phyloP scores from a whole-genome alignment of 805 yeast species.

The Lipomyces sp. region DNA sequence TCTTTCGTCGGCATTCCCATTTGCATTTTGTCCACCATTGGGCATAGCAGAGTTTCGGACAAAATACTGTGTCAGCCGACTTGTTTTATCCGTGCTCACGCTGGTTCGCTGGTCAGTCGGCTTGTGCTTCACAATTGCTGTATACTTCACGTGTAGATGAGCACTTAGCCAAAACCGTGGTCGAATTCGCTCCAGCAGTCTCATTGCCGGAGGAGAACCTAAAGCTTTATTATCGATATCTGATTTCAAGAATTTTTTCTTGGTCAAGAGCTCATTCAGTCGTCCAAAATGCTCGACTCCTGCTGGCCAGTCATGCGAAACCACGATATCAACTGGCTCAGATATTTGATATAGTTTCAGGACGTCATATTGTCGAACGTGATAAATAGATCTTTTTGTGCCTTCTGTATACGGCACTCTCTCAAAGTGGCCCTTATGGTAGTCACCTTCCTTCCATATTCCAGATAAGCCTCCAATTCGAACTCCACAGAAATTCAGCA shows the following conservation, averaged over 20 bases:
- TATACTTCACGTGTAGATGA: slow-evolving; percentile 79
- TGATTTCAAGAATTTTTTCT: slow-evolving; percentile 67
- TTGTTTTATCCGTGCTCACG: background rate
- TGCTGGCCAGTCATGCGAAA: slow-evolving; percentile 95
- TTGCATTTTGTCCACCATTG: background rate
- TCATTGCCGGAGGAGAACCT: slow-evolving; percentile 74
- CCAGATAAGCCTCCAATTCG: slow-evolving; percentile 86
- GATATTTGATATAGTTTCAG: slow-evolving; percentile 56
- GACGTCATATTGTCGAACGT: slow-evolving; percentile 67
- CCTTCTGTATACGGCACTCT: slow-evolving; percentile 55
- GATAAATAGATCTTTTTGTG: slow-evolving; percentile 67
- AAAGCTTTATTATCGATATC: slow-evolving; percentile 66
- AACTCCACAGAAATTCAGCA: slow-evolving; percentile 74
- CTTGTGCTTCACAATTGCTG: slow-evolving; percentile 58
- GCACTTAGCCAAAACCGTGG: slow-evolving; percentile 88
- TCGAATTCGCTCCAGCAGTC: slow-evolving; percentile 56
- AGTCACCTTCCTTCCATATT: slow-evolving; percentile 64
- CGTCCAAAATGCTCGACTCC: slow-evolving; percentile 73
- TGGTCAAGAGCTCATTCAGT: slow-evolving; percentile 52
- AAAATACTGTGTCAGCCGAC: background rate
- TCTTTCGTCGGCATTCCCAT: slow-evolving; percentile 6
- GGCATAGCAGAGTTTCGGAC: background rate
- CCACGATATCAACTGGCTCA: slow-evolving; percentile 56
- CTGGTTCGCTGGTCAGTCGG: slow-evolving; percentile 7
- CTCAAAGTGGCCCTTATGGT: slow-evolving; percentile 51